phyloP scores from a whole-genome alignment of 768 basidiomycete genomes.

The Hygrocybe coccinea region DNA sequence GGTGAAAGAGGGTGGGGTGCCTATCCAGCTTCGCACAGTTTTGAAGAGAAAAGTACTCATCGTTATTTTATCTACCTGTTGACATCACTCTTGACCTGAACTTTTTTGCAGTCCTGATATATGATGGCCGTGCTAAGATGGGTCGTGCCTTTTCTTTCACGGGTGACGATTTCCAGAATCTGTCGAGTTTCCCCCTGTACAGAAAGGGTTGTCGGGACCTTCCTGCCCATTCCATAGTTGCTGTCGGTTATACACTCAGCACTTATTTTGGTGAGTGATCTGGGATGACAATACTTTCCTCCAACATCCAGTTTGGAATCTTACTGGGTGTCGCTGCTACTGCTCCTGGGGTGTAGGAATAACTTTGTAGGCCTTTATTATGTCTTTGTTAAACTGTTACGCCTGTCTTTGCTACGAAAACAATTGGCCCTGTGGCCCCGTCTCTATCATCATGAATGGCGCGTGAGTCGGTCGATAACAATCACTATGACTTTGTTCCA shows the following conservation, averaged over 20 bases:
- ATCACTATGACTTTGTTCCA: too few species aligned
- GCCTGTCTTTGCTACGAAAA: too few species aligned
- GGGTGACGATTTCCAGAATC: neutral
- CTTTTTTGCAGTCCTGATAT: conserved; percentile 4
- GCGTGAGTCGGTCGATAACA: too few species aligned
- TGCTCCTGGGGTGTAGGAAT: neutral
- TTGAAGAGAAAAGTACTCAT: neutral
- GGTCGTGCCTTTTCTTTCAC: neutral
- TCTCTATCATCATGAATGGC: too few species aligned
- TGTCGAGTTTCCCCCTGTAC: neutral
- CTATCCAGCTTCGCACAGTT: neutral
- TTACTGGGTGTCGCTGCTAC: neutral
- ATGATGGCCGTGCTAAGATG: conserved; percentile 2
- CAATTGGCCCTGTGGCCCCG: too few species aligned
- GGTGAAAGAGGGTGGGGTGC: neutral
- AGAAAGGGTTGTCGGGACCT: neutral
- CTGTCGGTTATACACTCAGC: neutral
- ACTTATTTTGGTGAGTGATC: neutral
- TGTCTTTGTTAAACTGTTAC: neutral
- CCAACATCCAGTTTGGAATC: neutral
- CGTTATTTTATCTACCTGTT: neutral
- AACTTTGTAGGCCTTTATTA: neutral
- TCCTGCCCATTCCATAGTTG: neutral
- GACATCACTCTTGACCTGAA: neutral
- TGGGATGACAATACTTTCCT: neutral